Evolutionary conservation across 2,329 filamentous ascomycete species (phyloP).

Genomic region (Helminthosporium solani): DNA sequence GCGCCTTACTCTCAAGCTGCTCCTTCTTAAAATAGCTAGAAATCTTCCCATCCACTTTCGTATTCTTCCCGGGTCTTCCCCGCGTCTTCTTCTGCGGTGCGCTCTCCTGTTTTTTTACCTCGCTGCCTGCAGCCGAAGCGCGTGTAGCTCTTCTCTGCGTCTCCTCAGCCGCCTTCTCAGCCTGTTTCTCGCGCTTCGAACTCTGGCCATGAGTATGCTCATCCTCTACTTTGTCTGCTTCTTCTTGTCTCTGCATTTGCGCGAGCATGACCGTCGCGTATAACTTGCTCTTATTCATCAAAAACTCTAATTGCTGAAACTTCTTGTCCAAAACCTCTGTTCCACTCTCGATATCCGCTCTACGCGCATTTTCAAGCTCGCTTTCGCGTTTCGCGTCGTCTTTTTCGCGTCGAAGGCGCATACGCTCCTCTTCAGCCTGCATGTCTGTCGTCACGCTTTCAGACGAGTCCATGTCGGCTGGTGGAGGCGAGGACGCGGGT

Average conservation of each 20-base stretch:
- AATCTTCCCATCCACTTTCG: constrained; percentile 48
- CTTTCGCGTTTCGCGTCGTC: constrained; percentile 48
- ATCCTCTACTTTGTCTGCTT: constrained; percentile 49
- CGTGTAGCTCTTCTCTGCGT: constrained; percentile 51
- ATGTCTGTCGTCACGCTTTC: constrained; percentile 42
- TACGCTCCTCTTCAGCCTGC: constrained; percentile 49
- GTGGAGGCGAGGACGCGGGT: constrained; percentile 38
- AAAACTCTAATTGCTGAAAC: constrained; percentile 54
- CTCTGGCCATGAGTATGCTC: constrained; percentile 48
- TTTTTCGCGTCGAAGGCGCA: constrained; percentile 45
- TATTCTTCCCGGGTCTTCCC: constrained; percentile 43
- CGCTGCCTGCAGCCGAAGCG: constrained; percentile 24
- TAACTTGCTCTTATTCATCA: constrained; percentile 55
- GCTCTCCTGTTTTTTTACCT: constrained; percentile 17
- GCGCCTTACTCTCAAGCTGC: constrained; percentile 55
- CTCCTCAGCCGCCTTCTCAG: constrained; percentile 48
- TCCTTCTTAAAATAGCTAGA: constrained; percentile 63
- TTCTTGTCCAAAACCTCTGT: constrained; percentile 49
- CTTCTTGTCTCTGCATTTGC: constrained; percentile 55
- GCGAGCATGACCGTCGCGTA: constrained; percentile 55
- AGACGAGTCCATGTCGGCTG: constrained; percentile 30
- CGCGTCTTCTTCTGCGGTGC: constrained; percentile 28
- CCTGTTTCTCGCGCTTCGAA: constrained; percentile 49
- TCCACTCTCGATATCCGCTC: constrained; percentile 24
- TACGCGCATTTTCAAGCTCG: constrained; percentile 47